Evolutionary conservation across 2,329 filamentous ascomycete species (phyloP), one percentile per base, ranked within the genome.

Genomic region (Xylariaceae sp.): DNA sequence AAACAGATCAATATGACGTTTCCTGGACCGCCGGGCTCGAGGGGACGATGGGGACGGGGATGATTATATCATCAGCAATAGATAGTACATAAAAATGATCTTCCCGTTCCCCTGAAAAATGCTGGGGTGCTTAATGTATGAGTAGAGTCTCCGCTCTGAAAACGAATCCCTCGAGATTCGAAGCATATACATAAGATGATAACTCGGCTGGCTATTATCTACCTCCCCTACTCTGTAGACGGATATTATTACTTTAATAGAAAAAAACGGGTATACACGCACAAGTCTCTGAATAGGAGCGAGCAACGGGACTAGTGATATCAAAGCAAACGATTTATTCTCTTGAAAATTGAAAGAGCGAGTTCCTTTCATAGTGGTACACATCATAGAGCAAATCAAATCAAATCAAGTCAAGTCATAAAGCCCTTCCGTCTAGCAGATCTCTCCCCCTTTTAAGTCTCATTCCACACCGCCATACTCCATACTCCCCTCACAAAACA

Each of bases 1-100:
- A 66, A 49, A 49, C 64, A 70, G 56, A 69, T 72, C 52, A 68
- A 69, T 55, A 65, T 65, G 17, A 67, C 51, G 30, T 72, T 70
- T 44, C 64, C 69, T 0, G 69, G 64, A 11, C 69, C 69, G 35
- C 69, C 69, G 18, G 64, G 64, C 15, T 68, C 59, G 2, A 57
- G 56, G 3, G 18, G 18, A 23, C 45, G 55, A 11, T 58, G 60
- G 55, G 60, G 62, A 6, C 47, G 56, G 23, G 50, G 13, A 35
- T 61, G 42, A 57, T 35, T 18, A 9, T 47, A 8, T 47, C 44
- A 18, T 30, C 23, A 30, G 23, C 23, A 30, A 30, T 30, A 30
- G 4, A 5, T 30, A 30, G 23, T 30, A 30, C 23, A 30, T 30
- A 5, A 30, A 30, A 30, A 4, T 5, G 23, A 30, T 30, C 23